Base-by-base conservation (phyloP, 2,329 filamentous ascomycete genomes). In the Aspergillus niger region DNA sequence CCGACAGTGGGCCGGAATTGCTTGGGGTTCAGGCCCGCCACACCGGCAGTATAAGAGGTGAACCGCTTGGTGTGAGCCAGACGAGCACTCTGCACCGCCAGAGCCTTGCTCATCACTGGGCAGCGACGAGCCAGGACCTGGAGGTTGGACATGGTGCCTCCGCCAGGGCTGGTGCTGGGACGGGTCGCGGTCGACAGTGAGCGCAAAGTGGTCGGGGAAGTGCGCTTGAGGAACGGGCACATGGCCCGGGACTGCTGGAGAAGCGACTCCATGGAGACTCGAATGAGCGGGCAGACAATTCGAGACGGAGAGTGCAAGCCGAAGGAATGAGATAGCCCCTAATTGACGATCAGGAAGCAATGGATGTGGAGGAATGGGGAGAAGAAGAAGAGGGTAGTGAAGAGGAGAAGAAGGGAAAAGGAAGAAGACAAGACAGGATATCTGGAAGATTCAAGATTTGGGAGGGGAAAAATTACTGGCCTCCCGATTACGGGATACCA, bases 101-200 rank as follows among this genome's bases (percentile, higher is more conserved):
- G 86, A 44, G 95, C 95, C 85, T 97, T 96, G 78, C 93, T 94
- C 95, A 99, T 99, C 78, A 99, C 90, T 61, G 95, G 95, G 85
- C 95, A 99, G 77, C 94, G 92, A 74, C 92, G 89, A 72, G 92
- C 95, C 73, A 96, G 88, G 69, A 95, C 87, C 83, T 98, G 95
- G 72, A 99, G 85, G 81, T 97, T 98, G 73, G 92, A 97, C 87
- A 98, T 97, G 79, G 91, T 92, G 72, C 93, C 92, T 68, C 93
- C 94, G 72, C 92, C 91, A 59, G 89, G 89, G 55, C 73, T 74
- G 57, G 90, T 90, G 64, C 85, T 83, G 76, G 87, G 85, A 69
- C 82, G 85, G 73, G 80, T 86, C 74, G 80, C 87, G 78, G 81
- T 87, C 57, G 90, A 96, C 74, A 99, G 86, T 61, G 93, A 90